Conservation (phyloP, 2,329 filamentous ascomycete genomes). For the Arthrobotrys entomopaga region DNA sequence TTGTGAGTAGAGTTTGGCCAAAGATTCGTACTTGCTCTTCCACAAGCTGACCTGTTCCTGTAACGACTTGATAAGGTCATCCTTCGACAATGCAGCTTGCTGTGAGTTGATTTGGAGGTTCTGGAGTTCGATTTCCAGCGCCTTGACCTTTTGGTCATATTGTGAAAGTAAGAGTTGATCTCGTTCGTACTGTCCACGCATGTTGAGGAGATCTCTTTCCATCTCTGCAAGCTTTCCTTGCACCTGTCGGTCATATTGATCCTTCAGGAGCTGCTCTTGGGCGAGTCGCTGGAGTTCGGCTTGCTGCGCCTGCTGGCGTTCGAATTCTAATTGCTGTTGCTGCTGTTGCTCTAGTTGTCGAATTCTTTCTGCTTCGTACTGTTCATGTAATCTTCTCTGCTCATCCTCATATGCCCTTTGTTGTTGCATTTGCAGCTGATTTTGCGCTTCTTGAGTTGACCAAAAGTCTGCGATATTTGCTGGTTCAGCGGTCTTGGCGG, state of each 20-base stretch:
- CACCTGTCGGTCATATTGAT: conserved; percentile 92
- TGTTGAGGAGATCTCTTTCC: conserved; percentile 93
- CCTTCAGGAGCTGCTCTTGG: conserved; percentile 85
- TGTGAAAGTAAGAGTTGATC: conserved; percentile 97
- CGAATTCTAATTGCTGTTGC: conserved; percentile 92
- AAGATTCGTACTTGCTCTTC: conserved; percentile 94
- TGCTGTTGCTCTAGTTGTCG: conserved; percentile 84
- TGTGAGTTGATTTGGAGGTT: conserved; percentile 84
- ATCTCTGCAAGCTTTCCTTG: conserved; percentile 95
- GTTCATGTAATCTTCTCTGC: conserved; percentile 85
- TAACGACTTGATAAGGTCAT: conserved; percentile 90
- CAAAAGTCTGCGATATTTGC: conserved; percentile 98
- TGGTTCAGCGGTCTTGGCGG: conserved; percentile 78
- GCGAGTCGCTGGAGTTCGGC: conserved; percentile 90
- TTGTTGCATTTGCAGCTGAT: conserved; percentile 74
- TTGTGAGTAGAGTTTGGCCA: conserved; percentile 97
- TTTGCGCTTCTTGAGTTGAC: conserved; percentile 75
- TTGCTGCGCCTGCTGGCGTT: conserved; percentile 88
- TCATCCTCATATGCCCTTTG: conserved; percentile 96
- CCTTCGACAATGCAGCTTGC: conserved; percentile 86
- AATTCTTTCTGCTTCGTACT: conserved; percentile 81
- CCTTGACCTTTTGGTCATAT: conserved; percentile 91
- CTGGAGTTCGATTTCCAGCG: conserved; percentile 83
- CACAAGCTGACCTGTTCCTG: conserved; percentile 98
- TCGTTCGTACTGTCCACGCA: conserved; percentile 93